Percentiles rank a stretch among this genome's conserved stretches.
phyloP scores from a whole-genome alignment of 2,329 filamentous ascomycete genomes.

The Fusarium sp. region DNA sequence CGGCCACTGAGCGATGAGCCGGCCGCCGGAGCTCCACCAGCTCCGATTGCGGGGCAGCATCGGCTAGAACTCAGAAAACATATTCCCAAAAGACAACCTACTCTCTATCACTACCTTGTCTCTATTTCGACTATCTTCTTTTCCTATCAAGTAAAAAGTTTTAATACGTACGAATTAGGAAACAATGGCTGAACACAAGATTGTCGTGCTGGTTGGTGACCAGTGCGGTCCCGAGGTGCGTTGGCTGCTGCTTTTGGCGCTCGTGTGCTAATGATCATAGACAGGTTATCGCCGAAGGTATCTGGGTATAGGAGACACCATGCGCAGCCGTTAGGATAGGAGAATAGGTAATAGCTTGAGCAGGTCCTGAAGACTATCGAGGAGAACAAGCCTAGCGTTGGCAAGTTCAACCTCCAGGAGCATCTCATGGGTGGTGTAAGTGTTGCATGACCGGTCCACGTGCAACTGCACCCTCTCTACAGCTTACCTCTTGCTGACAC shows the following conservation, averaged over 20 bases:
- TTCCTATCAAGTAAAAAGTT: neutral
- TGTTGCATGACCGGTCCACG: neutral
- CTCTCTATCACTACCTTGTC: slow-evolving; percentile 2
- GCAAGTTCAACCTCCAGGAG: slow-evolving; percentile 88
- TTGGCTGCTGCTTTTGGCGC: slow-evolving; percentile 5
- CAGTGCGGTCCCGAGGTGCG: slow-evolving; percentile 87
- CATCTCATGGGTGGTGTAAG: slow-evolving; percentile 92
- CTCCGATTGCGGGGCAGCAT: slow-evolving; percentile 48
- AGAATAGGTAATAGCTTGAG: slow-evolving; percentile 5
- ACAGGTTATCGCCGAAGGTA: slow-evolving; percentile 81
- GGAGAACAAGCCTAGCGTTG: slow-evolving; percentile 72
- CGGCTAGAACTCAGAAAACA: slow-evolving; percentile 25
- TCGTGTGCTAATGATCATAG: slow-evolving; percentile 25
- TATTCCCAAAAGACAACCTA: slow-evolving; percentile 13
- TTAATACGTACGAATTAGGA: neutral
- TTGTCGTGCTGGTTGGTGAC: slow-evolving; percentile 85
- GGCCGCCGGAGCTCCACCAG: slow-evolving; percentile 26
- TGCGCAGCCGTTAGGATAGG: neutral
- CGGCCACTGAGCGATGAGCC: slow-evolving; percentile 32
- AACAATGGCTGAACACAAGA: slow-evolving; percentile 76
- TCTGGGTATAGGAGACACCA: slow-evolving; percentile 72
- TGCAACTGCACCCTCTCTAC: neutral
- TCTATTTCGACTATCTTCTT: neutral
- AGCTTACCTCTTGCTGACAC: neutral
- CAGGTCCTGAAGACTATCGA: slow-evolving; percentile 85